phyloP scores from a whole-genome alignment of 129 eudicot species.

The Flaveria sonorensis region DNA sequence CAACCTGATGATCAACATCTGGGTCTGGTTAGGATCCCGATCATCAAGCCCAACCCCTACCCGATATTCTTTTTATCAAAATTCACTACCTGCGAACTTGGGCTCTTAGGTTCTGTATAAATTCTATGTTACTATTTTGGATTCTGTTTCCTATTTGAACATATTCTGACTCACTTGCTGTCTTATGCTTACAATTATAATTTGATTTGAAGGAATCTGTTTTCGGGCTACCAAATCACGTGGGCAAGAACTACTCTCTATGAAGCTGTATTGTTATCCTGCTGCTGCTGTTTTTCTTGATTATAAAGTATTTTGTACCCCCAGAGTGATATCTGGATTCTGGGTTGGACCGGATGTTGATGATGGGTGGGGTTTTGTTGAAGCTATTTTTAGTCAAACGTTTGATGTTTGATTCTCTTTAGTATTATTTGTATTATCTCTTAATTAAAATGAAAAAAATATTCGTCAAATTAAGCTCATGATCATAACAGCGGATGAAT shows the following conservation, averaged over 20 bases:
- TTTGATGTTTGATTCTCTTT: conserved; percentile 29
- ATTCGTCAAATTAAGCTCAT: too few relatives aligned
- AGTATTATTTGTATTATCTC: background rate
- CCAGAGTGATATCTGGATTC: conserved; percentile 54
- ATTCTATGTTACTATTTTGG: background rate
- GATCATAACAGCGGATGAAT: too few relatives aligned
- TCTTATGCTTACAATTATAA: conserved; percentile 14
- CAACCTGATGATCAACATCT: background rate
- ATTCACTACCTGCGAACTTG: background rate
- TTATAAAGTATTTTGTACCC: conserved; percentile 34
- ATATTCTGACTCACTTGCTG: background rate
- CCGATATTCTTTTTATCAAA: background rate
- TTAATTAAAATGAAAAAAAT: background rate
- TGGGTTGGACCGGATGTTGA: conserved; percentile 88
- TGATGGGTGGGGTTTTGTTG: conserved; percentile 88
- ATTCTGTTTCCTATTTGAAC: conserved; percentile 8
- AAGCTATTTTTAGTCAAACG: conserved; percentile 55
- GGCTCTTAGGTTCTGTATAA: background rate
- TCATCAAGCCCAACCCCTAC: background rate
- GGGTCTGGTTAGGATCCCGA: background rate
- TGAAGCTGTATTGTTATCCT: conserved; percentile 26
- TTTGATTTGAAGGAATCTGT: conserved; percentile 38
- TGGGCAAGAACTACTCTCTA: conserved; percentile 21
- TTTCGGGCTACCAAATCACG: conserved; percentile 23
- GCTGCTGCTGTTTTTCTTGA: conserved; percentile 23